Conservation (phyloP, 2,329 filamentous ascomycete genomes). For the Fusarium tanahbumbuense region DNA sequence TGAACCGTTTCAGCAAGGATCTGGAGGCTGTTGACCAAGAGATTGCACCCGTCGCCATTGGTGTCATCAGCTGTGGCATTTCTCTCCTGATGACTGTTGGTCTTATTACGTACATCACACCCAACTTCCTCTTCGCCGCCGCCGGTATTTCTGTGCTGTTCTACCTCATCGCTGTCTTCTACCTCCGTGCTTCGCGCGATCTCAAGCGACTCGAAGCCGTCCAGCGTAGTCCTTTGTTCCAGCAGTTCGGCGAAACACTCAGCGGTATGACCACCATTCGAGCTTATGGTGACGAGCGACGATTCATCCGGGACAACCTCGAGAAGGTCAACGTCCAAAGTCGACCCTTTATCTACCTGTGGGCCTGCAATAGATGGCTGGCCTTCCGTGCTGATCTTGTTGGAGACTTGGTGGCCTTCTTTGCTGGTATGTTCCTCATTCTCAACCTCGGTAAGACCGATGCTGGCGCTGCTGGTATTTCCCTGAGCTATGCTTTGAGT, state of each 20-base stretch:
- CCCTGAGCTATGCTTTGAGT: constrained; percentile 93
- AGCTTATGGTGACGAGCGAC: constrained; percentile 92
- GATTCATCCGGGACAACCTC: constrained; percentile 94
- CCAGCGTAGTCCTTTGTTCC: constrained; percentile 93
- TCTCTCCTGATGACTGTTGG: constrained; percentile 85
- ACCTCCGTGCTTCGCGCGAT: constrained; percentile 92
- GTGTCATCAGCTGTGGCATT: constrained; percentile 72
- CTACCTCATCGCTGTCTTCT: constrained; percentile 84
- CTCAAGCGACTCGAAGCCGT: constrained; percentile 95
- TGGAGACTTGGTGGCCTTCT: constrained; percentile 92
- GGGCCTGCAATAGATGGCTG: constrained; percentile 97
- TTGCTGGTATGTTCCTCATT: constrained; percentile 91
- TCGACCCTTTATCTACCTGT: constrained; percentile 94
- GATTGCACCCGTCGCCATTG: constrained; percentile 90
- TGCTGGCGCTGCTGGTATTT: constrained; percentile 91
- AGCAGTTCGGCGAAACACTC: constrained; percentile 96
- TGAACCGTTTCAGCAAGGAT: constrained; percentile 99
- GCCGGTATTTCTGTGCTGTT: constrained; percentile 87
- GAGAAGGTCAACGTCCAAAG: constrained; percentile 88
- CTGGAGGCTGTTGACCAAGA: constrained; percentile 96
- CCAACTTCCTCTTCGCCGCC: constrained; percentile 87
- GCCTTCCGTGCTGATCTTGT: constrained; percentile 91
- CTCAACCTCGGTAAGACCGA: constrained; percentile 85
- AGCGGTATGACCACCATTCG: constrained; percentile 96
- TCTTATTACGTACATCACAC: constrained; percentile 89